Evolutionary conservation across 495 filamentous ascomycete species (phyloP), one percentile per base, ranked within the genome.

Genomic region (Emericellopsis terricola): DNA sequence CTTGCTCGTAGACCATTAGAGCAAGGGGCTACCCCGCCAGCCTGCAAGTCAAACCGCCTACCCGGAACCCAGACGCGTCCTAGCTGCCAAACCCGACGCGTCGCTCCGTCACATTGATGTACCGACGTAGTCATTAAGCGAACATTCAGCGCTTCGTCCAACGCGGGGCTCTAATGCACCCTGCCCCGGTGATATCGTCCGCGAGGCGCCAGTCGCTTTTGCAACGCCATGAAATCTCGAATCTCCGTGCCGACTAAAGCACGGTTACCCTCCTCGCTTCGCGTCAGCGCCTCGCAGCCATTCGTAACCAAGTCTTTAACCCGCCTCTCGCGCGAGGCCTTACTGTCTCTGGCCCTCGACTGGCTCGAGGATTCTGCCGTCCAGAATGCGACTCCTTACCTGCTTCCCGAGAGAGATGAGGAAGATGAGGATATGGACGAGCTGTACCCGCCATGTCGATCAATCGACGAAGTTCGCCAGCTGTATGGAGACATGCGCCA

Each of bases 351-450:
- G 10, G 75, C 65, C 4, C 62, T 80, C 15, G 55, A 70, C 53
- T 92, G 83, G 83, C 68, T 89, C 0, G 65, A 74, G 19, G 65
- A 76, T 16, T 54, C 58, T 34, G 73, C 76, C 33, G 54, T 68
- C 15, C 46, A 63, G 3, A 53, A 64, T n/a, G 75, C 71, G 18
- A 43, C 48, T 0, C 73, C 76, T 0, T 64, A 65, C 37, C 54
- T 78, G 0, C 40, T 48, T 7, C 48, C 52, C 0, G 50, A 59
- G 1, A 59, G 61, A 8, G 57, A 54, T n/a, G 53, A 59, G 17
- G 56, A 63, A 0, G 54, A 64, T 8, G 57, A 63, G 3, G 60
- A 60, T 16, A 55, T 56, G 15, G 48, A 55, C 38, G 64, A 71
- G 24, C 59, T 72, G 15, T 78, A 80, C 50, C 67, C 71, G 2